A percentile compares a stretch with the other conserved stretches of the same genome.
Conservation (phyloP, 2,329 filamentous ascomycete genomes). For the Didymella lethalis region DNA sequence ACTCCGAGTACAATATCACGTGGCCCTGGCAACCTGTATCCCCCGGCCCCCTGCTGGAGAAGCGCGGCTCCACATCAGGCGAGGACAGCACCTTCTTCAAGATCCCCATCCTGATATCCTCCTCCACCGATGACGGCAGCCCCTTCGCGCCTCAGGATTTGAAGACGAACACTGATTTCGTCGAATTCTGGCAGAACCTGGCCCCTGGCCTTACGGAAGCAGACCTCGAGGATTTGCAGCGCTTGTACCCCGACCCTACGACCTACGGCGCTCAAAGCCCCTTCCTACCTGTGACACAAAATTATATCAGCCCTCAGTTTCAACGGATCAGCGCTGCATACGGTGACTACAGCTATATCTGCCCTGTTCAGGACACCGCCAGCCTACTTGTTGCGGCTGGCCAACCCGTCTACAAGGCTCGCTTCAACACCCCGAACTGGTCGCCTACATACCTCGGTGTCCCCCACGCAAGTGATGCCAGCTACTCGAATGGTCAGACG, state of each 20-base stretch:
- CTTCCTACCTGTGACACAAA: conserved; percentile 41
- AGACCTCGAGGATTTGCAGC: conserved; percentile 43
- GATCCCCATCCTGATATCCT: conserved; percentile 45
- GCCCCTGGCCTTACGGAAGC: conserved; percentile 37
- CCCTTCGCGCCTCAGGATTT: conserved; percentile 45
- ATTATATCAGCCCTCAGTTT: conserved; percentile 55
- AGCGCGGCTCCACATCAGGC: conserved; percentile 53
- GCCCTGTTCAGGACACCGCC: conserved; percentile 47
- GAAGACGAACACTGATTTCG: conserved; percentile 48
- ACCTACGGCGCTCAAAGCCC: conserved; percentile 21
- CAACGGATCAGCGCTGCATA: conserved; percentile 55
- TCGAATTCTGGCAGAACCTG: conserved; percentile 43
- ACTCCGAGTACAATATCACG: conserved; percentile 52
- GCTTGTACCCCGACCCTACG: conserved; percentile 39
- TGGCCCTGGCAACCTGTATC: conserved; percentile 61
- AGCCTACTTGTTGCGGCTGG: conserved; percentile 31
- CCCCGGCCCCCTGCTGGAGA: conserved; percentile 57
- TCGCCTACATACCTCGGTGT: conserved; percentile 39
- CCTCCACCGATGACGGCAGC: conserved; percentile 49
- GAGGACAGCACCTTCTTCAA: conserved; percentile 47
- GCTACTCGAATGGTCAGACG: conserved; percentile 43
- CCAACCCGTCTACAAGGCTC: conserved; percentile 45
- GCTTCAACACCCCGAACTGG: conserved; percentile 48
- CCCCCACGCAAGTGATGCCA: conserved; percentile 42
- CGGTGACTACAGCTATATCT: conserved; percentile 49